Evolutionary conservation across 768 basidiomycete species (phyloP), one percentile per base, ranked within the genome.

Genomic region (Agrocybe pediades): DNA sequence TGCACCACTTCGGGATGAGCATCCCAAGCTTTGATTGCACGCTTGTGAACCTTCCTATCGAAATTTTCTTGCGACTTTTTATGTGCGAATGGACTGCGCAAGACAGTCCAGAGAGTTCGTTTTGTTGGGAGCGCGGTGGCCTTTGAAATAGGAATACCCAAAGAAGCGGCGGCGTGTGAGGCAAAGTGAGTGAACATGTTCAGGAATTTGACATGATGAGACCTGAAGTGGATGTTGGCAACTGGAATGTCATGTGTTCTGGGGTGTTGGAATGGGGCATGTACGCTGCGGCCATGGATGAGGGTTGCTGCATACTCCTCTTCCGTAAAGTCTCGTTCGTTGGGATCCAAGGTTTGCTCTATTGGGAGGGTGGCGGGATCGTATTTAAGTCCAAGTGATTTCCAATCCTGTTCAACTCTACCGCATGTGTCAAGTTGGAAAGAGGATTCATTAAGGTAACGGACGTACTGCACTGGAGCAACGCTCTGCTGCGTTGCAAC

Each of bases 21-120:
- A 69, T 98, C 96, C 80, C 83, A 98, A 0, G 94, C 90, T 70
- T 94, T 95, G 72, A 98, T 84, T 33, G 82, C 81, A 9, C 95
- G 82, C 65, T 90, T 91, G 65, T 95, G 90, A 49, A 87, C 86
- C 62, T 77, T 82, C 23, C 92, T 76, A 68, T 94, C 88, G 68
- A 96, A 98, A 71, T 98, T 98, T 75, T 98, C 95, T 71, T 98
- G 95, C 16, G 82, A 75, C 71, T 96, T 97, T 66, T 98, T 98
- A 69, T 95, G 88, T 5, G 83, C 86, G 66, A 98, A 98, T 9
- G 96, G 95, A 3, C 84, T 82, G 29, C 87, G 83, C 8, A 81
- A 78, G 16, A 97, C 95, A 0, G 96, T 97, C 86, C 91, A 92
- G 9, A 97, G 73, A 4, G 80, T 76, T 41, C 90, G 87, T 58